phyloP scores from a whole-genome alignment of 2,329 filamentous ascomycete species.

The Fusarium brevicatenulatum region DNA sequence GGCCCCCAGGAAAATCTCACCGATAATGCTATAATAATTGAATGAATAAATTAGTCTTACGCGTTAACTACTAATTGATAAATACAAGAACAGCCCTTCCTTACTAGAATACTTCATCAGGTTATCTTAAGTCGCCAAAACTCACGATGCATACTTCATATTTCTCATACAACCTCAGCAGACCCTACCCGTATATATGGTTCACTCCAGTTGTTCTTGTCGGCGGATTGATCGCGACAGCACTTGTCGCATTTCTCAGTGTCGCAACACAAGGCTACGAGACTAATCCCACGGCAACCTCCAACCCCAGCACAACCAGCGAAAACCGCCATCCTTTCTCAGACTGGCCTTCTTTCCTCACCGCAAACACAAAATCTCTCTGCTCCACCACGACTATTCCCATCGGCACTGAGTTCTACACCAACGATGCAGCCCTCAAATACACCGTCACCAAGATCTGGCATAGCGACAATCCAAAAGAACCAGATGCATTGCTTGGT shows the following conservation, averaged over 20 bases:
- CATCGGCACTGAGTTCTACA: background rate
- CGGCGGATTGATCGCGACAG: background rate
- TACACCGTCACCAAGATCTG: background rate
- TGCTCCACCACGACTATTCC: background rate
- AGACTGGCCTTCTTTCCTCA: background rate
- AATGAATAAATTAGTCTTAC: background rate
- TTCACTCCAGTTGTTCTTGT: background rate
- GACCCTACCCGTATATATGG: background rate
- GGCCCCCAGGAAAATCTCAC: background rate
- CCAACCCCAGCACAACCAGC: background rate
- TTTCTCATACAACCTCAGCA: background rate
- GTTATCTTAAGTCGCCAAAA: background rate
- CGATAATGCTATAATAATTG: background rate
- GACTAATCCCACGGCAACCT: background rate
- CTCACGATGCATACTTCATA: background rate
- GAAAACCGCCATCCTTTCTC: background rate
- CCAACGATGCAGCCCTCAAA: background rate
- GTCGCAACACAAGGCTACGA: background rate
- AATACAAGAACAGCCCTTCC: background rate
- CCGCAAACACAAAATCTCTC: background rate
- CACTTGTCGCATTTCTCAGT: background rate
- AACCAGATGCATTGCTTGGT: background rate
- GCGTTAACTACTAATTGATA: too few relatives aligned
- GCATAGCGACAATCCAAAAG: background rate
- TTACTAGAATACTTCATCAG: too few relatives aligned